Conservation (phyloP, 331 rosid species). For the Stylosanthes scabra region DNA sequence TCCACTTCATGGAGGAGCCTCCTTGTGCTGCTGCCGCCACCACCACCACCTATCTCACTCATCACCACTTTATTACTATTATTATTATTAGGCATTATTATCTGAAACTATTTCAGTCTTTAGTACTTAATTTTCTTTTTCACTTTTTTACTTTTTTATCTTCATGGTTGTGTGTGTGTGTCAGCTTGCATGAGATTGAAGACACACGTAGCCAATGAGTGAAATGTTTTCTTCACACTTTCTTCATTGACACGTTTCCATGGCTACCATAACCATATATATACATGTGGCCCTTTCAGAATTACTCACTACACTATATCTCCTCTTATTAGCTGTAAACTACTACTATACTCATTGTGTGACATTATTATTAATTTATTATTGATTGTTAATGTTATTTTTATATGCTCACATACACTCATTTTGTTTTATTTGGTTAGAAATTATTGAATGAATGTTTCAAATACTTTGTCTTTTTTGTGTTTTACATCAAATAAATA, state of each 20-base stretch:
- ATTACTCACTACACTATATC: background rate
- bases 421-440: no score
- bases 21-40: constrained; percentile 8
- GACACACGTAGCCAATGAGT: constrained; percentile 44
- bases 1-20: constrained; percentile 30
- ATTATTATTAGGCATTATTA: no score
- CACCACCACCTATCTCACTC: constrained; percentile 30
- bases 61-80: background rate
- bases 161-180: constrained; percentile 7
- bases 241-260: constrained; percentile 41
- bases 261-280: constrained; percentile 21
- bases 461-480: background rate
- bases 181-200: constrained; percentile 49
- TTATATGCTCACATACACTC: background rate
- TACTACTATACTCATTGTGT: background rate
- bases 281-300: background rate
- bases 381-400: background rate
- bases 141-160: background rate
- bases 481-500: background rate
- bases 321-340: background rate
- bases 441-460: no score
- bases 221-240: background rate
- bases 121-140: no score
- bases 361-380: no score
- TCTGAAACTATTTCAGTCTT: no score